Evolutionary conservation across 2,329 filamentous ascomycete genomes (phyloP), one percentile per base, ranked within the genome.

Genomic region (Sphaceloma murrayae): DNA sequence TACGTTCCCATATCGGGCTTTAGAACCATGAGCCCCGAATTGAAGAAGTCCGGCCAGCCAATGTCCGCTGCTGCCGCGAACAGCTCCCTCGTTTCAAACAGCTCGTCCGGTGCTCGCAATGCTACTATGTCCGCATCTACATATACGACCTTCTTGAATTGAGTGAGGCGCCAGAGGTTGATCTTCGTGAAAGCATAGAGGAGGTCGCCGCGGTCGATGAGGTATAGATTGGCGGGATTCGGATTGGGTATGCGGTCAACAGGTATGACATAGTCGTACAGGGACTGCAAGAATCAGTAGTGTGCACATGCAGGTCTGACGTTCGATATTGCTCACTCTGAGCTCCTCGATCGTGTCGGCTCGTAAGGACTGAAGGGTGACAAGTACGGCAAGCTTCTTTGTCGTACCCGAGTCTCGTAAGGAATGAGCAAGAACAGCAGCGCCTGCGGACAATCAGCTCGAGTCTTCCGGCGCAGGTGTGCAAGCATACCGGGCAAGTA

Each of bases 41-140:
- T 98, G 77, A 96, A 96, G 49, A 88, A 76, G 66, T 98, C 91
- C 24, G 91, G 91, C 91, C 91, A 98, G 54, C 91, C 91, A 56
- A 96, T 87, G 63, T 98, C 91, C 22, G 91, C 88, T 8, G 85
- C 87, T 2, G 91, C 78, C 18, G 78, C 77, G 53, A 82, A 80
- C 18, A 67, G 55, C 24, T 70, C 70, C 8, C 75, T 66, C 31
- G 78, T 61, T 13, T 80, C 73, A 58, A 98, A 93, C 45, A 98
- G 78, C 72, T 98, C 91, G 57, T 98, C 89, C 3, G 89, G 85
- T 24, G 88, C 86, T 53, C 87, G 75, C 50, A 94, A 75, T 21
- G 85, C 85, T n/a, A 98, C 82, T 30, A 94, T 77, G 58, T 98
- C 91, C 49, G 88, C 84, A 60, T 98, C 91, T 51, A 98, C 73